Evolutionary conservation across 257 asterid genomes (phyloP).

Genomic region (Nicotiana tabacum): DNA sequence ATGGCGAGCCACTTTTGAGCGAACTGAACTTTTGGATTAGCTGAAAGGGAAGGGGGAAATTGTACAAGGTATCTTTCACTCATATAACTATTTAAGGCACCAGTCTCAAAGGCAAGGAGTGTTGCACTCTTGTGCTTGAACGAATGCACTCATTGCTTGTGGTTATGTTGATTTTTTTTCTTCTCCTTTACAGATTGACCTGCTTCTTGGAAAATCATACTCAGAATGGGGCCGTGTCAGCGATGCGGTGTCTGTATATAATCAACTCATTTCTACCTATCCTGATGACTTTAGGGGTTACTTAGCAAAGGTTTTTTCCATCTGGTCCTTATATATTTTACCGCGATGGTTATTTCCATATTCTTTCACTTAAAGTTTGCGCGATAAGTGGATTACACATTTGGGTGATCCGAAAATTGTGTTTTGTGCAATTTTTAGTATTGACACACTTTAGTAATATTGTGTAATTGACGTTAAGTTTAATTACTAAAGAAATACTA

Average conservation of each 20-base stretch:
- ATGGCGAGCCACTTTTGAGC: background rate
- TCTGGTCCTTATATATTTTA: conserved; percentile 5
- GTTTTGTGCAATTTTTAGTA: background rate
- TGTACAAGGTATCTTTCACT: background rate
- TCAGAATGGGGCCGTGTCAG: conserved; percentile 95
- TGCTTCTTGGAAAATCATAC: conserved; percentile 92
- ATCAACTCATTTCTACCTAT: conserved; percentile 70
- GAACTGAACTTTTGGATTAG: background rate
- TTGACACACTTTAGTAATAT: background rate
- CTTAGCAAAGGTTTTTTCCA: conserved; percentile 73
- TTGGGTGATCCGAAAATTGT: background rate
- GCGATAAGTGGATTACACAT: background rate
- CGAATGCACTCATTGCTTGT: background rate
- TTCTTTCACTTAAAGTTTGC: background rate
- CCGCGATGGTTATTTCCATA: background rate
- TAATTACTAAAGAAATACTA: background rate
- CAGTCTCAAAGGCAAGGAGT: conserved; percentile 5
- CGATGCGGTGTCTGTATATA: conserved; percentile 83
- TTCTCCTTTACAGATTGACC: conserved; percentile 51
- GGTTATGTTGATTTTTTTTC: background rate
- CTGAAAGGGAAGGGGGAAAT: background rate
- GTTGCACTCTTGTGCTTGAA: conserved; percentile 5
- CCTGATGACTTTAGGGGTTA: conserved; percentile 96
- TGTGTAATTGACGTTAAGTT: background rate
- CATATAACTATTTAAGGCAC: background rate